phyloP scores from a whole-genome alignment of 176 grass and related monocot species.

The Puya raimondii region DNA sequence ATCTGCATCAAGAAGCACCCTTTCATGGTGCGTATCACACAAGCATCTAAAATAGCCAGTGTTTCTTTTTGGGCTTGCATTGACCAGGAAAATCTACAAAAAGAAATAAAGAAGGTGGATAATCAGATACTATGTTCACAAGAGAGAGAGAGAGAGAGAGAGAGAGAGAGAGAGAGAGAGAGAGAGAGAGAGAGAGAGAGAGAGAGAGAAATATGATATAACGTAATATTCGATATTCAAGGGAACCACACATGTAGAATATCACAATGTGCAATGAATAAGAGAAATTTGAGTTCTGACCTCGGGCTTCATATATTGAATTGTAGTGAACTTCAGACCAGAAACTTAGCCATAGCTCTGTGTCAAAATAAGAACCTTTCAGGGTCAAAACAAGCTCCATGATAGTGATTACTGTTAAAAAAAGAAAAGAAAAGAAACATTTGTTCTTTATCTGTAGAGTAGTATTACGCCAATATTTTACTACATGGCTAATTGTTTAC shows the following conservation, averaged over 20 bases:
- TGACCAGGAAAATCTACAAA: slow-evolving; percentile 54
- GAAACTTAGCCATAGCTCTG: slow-evolving; percentile 97
- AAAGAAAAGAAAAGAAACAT: neutral
- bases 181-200: too few relatives aligned
- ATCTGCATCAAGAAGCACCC: neutral
- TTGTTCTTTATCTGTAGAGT: too few relatives aligned
- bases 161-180: too few relatives aligned
- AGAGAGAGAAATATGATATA: too few relatives aligned
- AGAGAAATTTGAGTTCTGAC: slow-evolving; percentile 24
- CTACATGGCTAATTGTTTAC: too few relatives aligned
- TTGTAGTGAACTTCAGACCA: slow-evolving; percentile 99
- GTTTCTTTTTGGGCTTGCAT: slow-evolving; percentile 90
- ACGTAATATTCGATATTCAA: too few relatives aligned
- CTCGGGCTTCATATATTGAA: slow-evolving; percentile 81
- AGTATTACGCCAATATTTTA: too few relatives aligned
- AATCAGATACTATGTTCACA: neutral
- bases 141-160: too few relatives aligned
- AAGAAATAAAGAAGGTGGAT: neutral
- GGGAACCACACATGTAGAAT: neutral
- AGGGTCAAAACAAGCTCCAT: slow-evolving; percentile 6
- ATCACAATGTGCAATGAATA: neutral
- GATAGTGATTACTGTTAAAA: neutral
- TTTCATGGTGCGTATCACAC: neutral
- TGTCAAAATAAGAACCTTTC: slow-evolving; percentile 8
- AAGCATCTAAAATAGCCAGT: slow-evolving; percentile 66